These are phyloP conservation scores for Rickenella mellea DNA, from an alignment of 768 basidiomycete species.

Conservation along the genomic window DNA sequence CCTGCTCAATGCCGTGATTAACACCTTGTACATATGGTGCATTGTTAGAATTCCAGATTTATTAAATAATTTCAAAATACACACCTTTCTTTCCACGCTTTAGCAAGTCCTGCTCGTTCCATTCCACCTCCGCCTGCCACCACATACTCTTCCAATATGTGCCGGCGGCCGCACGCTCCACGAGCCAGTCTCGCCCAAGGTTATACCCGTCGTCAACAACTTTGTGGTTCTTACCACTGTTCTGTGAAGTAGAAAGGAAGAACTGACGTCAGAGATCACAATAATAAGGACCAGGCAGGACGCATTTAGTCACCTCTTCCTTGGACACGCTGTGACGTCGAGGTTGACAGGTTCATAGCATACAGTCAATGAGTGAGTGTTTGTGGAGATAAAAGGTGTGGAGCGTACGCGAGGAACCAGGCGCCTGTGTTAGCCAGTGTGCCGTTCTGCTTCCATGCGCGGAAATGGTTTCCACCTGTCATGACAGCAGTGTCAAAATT, in stretches of 20 bases:
- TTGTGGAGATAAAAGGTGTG: neutral
- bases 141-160: conserved; percentile 52
- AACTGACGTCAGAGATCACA: neutral
- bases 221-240: conserved; percentile 57
- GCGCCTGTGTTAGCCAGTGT: conserved; percentile 61
- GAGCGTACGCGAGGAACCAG: conserved; percentile 73
- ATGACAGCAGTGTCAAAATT: neutral
- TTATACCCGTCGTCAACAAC: conserved; percentile 79
- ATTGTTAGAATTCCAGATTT: neutral
- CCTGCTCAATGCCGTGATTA: conserved; percentile 75
- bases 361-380: neutral
- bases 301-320: conserved; percentile 38
- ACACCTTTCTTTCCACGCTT: conserved; percentile 59
- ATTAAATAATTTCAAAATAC: conserved; percentile 6
- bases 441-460: conserved; percentile 86
- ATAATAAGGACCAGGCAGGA: neutral
- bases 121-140: conserved; percentile 76
- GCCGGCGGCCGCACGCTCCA: conserved; percentile 52
- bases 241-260: conserved; percentile 15
- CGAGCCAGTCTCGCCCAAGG: conserved; percentile 69
- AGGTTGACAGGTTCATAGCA: neutral
- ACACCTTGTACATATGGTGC: conserved; percentile 37
- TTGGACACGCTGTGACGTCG: conserved; percentile 49
- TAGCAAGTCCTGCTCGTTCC: conserved; percentile 54
- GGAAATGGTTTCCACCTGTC: conserved; percentile 77